Conservation (phyloP, 2,329 filamentous ascomycete genomes). For the Cytospora schulzeri region DNA sequence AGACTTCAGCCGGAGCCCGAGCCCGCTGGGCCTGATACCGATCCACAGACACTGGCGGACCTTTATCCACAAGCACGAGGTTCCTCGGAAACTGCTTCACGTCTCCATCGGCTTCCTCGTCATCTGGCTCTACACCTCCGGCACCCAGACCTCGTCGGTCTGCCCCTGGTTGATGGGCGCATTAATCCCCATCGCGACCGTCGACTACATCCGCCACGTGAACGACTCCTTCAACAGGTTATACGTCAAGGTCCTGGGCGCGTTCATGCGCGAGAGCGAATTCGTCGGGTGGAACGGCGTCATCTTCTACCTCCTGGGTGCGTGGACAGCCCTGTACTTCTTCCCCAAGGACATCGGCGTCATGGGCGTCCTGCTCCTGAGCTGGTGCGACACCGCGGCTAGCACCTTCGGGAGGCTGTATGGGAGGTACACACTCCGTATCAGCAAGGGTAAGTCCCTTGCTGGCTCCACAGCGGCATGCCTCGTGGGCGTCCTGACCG, state of each 20-base stretch:
- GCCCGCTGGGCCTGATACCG: constrained; percentile 89
- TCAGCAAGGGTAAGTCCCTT: constrained; percentile 86
- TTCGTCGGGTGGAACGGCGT: constrained; percentile 94
- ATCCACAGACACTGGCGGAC: constrained; percentile 90
- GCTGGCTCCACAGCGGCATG: constrained; percentile 87
- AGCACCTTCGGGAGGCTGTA: constrained; percentile 91
- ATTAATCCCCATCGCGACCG: constrained; percentile 80
- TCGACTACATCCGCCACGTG: constrained; percentile 81
- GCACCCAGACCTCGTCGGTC: constrained; percentile 75
- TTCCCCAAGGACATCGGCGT: constrained; percentile 93
- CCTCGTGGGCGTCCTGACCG: constrained; percentile 78
- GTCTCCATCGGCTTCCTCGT: constrained; percentile 96
- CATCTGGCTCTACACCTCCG: constrained; percentile 79
- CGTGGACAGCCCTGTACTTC: constrained; percentile 81
- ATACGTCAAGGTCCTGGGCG: constrained; percentile 83
- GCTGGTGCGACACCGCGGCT: constrained; percentile 97
- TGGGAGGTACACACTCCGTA: constrained; percentile 82
- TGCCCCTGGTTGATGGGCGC: constrained; percentile 81
- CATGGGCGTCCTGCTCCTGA: constrained; percentile 85
- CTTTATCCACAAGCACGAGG: constrained; percentile 95
- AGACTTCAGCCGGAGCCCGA: constrained; percentile 87
- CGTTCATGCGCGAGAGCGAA: constrained; percentile 96
- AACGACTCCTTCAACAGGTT: constrained; percentile 80
- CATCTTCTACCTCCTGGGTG: constrained; percentile 92
- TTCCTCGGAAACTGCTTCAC: constrained; percentile 89